Evolutionary conservation across 148 eudicot species (phyloP).

Genomic region (Fallopia convolvulus): DNA sequence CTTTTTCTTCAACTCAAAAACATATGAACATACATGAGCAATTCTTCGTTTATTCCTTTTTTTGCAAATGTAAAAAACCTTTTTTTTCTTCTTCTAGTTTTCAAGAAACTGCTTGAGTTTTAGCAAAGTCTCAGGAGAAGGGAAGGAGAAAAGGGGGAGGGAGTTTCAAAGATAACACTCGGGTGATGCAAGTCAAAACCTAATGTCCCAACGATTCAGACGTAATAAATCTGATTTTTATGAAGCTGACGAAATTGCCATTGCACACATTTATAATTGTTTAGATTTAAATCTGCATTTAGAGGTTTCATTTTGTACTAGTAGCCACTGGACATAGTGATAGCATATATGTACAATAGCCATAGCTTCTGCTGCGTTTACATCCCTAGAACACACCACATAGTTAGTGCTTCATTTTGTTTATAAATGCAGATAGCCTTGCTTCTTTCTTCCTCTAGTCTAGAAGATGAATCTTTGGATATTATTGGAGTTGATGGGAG

Average conservation of each 20-base stretch:
- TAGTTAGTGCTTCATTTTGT: not conserved
- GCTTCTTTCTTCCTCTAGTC: slow-evolving; percentile 44
- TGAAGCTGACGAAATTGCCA: not conserved
- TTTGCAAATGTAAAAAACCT: no score
- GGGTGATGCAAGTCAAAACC: not conserved
- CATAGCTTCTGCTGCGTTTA: no score
- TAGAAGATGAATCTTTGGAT: slow-evolving; percentile 21
- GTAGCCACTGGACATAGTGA: not conserved
- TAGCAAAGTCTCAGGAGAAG: no score
- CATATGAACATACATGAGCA: not conserved
- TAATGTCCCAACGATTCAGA: not conserved
- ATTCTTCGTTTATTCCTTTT: no score
- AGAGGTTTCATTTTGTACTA: not conserved
- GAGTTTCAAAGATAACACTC: not conserved
- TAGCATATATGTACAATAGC: no score
- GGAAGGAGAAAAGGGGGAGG: not conserved
- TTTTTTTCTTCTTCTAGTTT: no score
- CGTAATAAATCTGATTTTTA: not conserved
- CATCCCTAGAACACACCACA: no score
- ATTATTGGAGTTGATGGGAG: slow-evolving; percentile 20
- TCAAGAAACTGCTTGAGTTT: no score
- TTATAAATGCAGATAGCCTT: slow-evolving; percentile 53
- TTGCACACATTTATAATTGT: not conserved
- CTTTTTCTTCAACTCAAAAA: not conserved
- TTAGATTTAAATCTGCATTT: not conserved